Evolutionary conservation across 345 rosid species (phyloP).

Genomic region (Boechera retrofracta): DNA sequence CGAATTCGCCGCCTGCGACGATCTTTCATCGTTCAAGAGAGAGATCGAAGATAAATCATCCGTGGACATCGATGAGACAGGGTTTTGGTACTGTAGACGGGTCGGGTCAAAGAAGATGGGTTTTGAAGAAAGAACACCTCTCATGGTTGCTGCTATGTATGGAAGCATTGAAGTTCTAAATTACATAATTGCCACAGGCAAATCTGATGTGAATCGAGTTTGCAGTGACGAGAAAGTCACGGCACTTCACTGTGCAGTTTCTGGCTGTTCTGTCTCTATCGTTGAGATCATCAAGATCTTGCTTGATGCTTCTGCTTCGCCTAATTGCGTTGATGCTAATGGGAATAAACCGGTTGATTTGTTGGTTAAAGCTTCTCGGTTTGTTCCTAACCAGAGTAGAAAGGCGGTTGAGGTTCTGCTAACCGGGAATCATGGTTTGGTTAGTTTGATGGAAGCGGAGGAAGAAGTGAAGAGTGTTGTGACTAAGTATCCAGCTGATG

Average conservation of each 20-base stretch:
- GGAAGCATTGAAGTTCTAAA: constrained; percentile 68
- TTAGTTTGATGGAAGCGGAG: constrained; percentile 42
- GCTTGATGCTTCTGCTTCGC: constrained; percentile 72
- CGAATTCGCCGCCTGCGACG: constrained; percentile 74
- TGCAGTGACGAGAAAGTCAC: constrained; percentile 79
- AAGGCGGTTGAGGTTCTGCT: constrained; percentile 65
- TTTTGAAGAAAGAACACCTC: constrained; percentile 78
- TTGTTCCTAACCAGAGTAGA: constrained; percentile 49
- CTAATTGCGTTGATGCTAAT: constrained; percentile 56
- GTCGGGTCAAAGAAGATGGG: constrained; percentile 87
- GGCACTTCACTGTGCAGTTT: constrained; percentile 93
- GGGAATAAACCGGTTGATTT: constrained; percentile 79
- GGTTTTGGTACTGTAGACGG: constrained; percentile 81
- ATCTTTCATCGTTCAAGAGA: constrained; percentile 58
- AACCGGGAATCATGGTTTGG: constrained; percentile 59
- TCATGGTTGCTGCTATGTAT: constrained; percentile 82
- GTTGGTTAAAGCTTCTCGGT: constrained; percentile 49
- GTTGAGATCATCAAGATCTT: constrained; percentile 67
- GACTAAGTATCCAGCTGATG: constrained; percentile 78
- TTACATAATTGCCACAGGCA: constrained; percentile 60
- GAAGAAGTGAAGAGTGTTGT: constrained; percentile 53
- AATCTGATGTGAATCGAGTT: constrained; percentile 63
- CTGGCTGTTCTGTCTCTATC: constrained; percentile 63
- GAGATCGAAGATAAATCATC: constrained; percentile 62
- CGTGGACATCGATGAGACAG: constrained; percentile 55